Evolutionary conservation across 2,329 filamentous ascomycete species (phyloP), one percentile per base, ranked within the genome.

Genomic region (Aspergillus carbonarius): DNA sequence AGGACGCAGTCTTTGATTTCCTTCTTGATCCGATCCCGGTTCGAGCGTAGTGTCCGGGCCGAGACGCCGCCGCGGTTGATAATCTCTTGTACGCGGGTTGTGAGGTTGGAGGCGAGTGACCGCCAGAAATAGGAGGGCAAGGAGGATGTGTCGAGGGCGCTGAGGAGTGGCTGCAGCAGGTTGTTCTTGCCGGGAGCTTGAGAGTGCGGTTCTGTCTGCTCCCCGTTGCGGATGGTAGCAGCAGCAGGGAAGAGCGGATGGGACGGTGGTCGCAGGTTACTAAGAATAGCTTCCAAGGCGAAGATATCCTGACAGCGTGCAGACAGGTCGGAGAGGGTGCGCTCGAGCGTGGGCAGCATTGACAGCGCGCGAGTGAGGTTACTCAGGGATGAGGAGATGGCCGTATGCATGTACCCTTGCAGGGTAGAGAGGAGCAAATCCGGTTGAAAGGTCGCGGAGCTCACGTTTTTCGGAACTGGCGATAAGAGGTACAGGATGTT

Each of bases 121-220:
- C 95, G 85, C 92, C 95, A 99, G 78, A 96, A 99, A 73, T 93
- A 96, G 0, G 90, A 93, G 1, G 92, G 87, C 15, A 99, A 79
- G 1, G 91, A 95, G 0, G 90, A 86, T 0, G 92, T 96, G 74
- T 98, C 95, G 7, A 99, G 84, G n/a, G 88, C 82, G 10, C 84
- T 79, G 8, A 96, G 83, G 0, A 96, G 79, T 0, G 88, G 88
- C 58, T 88, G 84, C 0, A 97, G 81, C 42, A 97, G 83, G 58
- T 85, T 85, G 49, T 68, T 57, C 27, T 71, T 69, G 37, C 56
- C 64, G 47, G 79, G 84, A 3, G 39, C 27, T 35, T 53, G 40
- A 4, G 15, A 12, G 18, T 51, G 55, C 4, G 56, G 25, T 4
- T 70, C 68, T 48, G 78, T 73, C 46, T 79, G 71, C 23, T 67